phyloP scores from a whole-genome alignment of 2,329 filamentous ascomycete genomes.

The Pseudopithomyces chartarum region DNA sequence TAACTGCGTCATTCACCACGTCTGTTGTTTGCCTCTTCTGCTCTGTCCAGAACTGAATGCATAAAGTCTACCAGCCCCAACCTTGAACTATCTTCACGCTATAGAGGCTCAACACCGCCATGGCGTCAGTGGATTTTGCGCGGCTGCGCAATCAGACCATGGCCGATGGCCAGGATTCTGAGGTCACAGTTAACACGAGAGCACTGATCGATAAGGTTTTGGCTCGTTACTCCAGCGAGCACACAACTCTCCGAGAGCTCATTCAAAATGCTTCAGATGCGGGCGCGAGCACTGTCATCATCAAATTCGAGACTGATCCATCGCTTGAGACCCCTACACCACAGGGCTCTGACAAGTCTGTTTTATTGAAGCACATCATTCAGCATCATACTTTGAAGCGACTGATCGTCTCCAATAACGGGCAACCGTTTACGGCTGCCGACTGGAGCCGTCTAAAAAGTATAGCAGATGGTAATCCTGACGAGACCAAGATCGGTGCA shows the following conservation, averaged over 20 bases:
- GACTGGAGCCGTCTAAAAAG: conserved; percentile 94
- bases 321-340: conserved; percentile 77
- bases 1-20: not conserved
- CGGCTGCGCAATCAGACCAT: conserved; percentile 85
- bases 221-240: conserved; percentile 94
- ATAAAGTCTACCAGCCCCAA: not conserved
- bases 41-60: not conserved
- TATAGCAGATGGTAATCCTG: conserved; percentile 98
- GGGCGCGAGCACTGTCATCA: conserved; percentile 83
- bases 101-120: conserved; percentile 11
- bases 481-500: conserved; percentile 98
- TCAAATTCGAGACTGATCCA: conserved; percentile 90
- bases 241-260: conserved; percentile 84
- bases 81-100: not conserved
- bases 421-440: conserved; percentile 81
- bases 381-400: conserved; percentile 84
- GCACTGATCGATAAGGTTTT: conserved; percentile 98
- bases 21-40: not conserved
- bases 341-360: conserved; percentile 67
- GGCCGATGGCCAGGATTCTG: conserved; percentile 90
- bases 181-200: conserved; percentile 95
- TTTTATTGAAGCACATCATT: conserved; percentile 80
- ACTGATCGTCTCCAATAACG: conserved; percentile 91
- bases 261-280: conserved; percentile 99
- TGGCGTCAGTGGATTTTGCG: conserved; percentile 58